phyloP scores from a whole-genome alignment of 2,329 filamentous ascomycete species.

The Fusarium cyanostomum region DNA sequence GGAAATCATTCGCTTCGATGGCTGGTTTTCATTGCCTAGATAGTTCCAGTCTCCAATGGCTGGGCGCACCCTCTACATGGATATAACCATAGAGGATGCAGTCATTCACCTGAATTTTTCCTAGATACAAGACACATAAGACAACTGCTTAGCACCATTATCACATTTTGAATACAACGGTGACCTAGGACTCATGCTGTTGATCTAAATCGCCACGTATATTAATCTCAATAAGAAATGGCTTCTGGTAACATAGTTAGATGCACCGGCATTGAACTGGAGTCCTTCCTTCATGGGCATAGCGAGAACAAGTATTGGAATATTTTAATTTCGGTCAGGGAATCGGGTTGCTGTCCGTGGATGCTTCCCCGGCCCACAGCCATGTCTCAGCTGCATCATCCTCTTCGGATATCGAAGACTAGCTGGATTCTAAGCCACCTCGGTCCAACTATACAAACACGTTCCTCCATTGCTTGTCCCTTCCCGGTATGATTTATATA shows the following conservation, averaged over 20 bases:
- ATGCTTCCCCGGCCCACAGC: constrained; percentile 17
- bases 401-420: constrained; percentile 31
- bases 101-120: constrained; percentile 5
- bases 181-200: not conserved
- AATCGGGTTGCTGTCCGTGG: constrained; percentile 9
- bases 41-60: constrained; percentile 8
- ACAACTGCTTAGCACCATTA: not conserved
- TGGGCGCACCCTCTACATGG: not conserved
- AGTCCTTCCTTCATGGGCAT: too few species aligned
- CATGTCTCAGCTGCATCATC: constrained; percentile 15
- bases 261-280: too few species aligned
- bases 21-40: constrained; percentile 1
- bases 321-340: constrained; percentile 29
- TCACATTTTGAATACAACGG: not conserved
- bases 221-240: too few species aligned
- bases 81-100: not conserved
- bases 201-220: too few species aligned
- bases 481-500: constrained; percentile 43
- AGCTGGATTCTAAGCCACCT: constrained; percentile 26
- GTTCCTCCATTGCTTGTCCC: constrained; percentile 27
- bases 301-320: constrained; percentile 1
- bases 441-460: constrained; percentile 36
- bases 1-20: not conserved
- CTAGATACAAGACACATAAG: constrained; percentile 17
- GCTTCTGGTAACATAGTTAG: too few species aligned